Percentiles rank a stretch among this genome's conserved stretches.
These are phyloP conservation scores for Geoglossum glabrum DNA, from an alignment of 495 filamentous ascomycete species.

Conservation along the genomic window DNA sequence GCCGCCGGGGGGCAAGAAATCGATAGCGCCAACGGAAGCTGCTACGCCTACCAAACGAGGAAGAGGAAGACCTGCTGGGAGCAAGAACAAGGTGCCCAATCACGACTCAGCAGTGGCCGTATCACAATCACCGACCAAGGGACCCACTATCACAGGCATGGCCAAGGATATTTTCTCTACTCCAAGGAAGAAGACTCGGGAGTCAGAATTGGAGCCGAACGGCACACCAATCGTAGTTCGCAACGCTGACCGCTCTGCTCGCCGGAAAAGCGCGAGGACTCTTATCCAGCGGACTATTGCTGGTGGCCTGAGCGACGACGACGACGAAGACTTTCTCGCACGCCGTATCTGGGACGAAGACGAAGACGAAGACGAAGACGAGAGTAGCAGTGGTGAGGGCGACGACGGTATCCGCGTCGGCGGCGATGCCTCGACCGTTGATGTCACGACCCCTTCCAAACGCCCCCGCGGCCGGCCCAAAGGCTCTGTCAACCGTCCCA, in stretches of 20 bases:
- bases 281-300: constrained; percentile 42
- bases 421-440: constrained; percentile 13
- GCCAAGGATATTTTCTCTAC: constrained; percentile 2
- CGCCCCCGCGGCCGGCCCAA: constrained; percentile 37
- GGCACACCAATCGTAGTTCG: constrained; percentile 34
- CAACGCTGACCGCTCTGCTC: constrained; percentile 64
- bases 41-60: constrained; percentile 3
- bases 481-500: constrained; percentile 34
- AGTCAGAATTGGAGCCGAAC: background rate
- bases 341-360: constrained; percentile 12
- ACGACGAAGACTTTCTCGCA: constrained; percentile 17
- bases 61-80: constrained; percentile 6
- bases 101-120: background rate
- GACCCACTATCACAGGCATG: background rate
- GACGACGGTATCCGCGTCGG: constrained; percentile 7
- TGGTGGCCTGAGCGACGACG: constrained; percentile 28
- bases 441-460: constrained; percentile 29
- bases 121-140: background rate
- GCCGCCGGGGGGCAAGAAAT: constrained; percentile 7
- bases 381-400: constrained; percentile 18
- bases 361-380: constrained; percentile 15
- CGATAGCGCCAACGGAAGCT: background rate
- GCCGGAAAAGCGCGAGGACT: constrained; percentile 62
- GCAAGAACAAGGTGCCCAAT: constrained; percentile 4
- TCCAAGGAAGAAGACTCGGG: constrained; percentile 1